Base-by-base conservation (phyloP, 495 filamentous ascomycete species). In the Bryoglossum gracile region DNA sequence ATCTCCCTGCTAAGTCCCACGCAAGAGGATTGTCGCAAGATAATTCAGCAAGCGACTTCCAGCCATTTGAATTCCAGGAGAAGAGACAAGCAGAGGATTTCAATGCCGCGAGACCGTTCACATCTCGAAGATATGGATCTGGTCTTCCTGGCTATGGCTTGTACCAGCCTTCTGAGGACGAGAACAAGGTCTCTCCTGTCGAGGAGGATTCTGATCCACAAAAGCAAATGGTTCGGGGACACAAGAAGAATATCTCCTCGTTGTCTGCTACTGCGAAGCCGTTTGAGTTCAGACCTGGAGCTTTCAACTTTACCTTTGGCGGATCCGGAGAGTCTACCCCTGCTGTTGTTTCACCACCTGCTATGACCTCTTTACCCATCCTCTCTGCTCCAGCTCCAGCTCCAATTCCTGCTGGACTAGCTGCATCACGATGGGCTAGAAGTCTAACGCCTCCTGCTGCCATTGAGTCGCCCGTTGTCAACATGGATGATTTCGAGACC, bases 181-280 rank as follows among this genome's bases (percentile, higher is more conserved):
- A 43, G n/a, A 57, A 50, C 24, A 55, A 59, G 9, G 48, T 50
- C 21, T 48, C 61, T 32, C 49, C 60, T n/a, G 34, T 50, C 30
- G 54, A 42, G 23, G 47, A 55, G 11, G 41, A 42, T 1, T 56
- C 62, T 22, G 61, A 64, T 35, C 58, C 54, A 35, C 67, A 72
- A 33, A n/a, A n/a, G n/a, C n/a, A n/a, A n/a, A n/a, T n/a, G n/a
- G n/a, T n/a, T n/a, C n/a, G n/a, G n/a, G 57, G 56, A 21, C 59
- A 60, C 36, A 68, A 72, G 38, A 68, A 72, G 43, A 71, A 73
- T 50, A 74, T 69, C 28, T 77, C 73, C 24, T 78, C 78, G 5
- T 70, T 90, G 19, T 87, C 83, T 28, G 78, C 85, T 24, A 72
- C 77, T 1, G 83, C 84, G 1, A 78, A 74, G 58, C 70, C 81